Evolutionary conservation across 202 grass and related monocot genomes (phyloP).

Genomic region (Setaria italica): DNA sequence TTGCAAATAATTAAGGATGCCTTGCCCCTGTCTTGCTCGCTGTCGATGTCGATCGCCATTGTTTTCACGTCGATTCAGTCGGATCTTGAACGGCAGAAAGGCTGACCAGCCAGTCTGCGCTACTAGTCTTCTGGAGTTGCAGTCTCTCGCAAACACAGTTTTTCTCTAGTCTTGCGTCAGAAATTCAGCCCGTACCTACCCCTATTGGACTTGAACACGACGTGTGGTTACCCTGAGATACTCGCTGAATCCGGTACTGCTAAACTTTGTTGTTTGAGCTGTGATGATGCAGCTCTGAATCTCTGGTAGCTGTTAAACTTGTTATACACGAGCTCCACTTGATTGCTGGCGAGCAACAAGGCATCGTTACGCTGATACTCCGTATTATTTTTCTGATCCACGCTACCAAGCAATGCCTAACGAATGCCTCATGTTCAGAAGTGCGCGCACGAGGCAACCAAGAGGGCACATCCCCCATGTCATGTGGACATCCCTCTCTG

Average conservation of each 20-base stretch:
- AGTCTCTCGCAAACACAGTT: slow-evolving; percentile 10
- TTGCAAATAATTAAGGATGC: background rate
- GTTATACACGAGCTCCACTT: background rate
- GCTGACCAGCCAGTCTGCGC: background rate
- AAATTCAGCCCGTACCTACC: background rate
- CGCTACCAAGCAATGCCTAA: background rate
- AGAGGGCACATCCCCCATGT: background rate
- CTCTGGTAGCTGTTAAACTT: background rate
- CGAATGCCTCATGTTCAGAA: background rate
- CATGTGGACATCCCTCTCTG: slow-evolving; percentile 16
- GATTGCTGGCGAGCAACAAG: background rate
- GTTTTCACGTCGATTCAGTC: slow-evolving; percentile 20
- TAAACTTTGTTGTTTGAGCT: background rate
- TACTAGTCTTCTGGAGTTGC: background rate
- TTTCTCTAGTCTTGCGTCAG: background rate
- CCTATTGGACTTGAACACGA: background rate
- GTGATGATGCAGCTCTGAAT: background rate
- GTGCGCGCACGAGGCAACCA: background rate
- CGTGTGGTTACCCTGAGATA: background rate
- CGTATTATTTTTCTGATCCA: background rate
- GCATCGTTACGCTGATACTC: background rate
- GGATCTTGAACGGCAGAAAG: background rate
- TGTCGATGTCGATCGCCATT: background rate
- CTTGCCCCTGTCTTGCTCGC: background rate
- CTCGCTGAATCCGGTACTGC: background rate